Evolutionary conservation across 2,329 filamentous ascomycete genomes (phyloP), one percentile per base, ranked within the genome.

Genomic region (Penicillium sp.): DNA sequence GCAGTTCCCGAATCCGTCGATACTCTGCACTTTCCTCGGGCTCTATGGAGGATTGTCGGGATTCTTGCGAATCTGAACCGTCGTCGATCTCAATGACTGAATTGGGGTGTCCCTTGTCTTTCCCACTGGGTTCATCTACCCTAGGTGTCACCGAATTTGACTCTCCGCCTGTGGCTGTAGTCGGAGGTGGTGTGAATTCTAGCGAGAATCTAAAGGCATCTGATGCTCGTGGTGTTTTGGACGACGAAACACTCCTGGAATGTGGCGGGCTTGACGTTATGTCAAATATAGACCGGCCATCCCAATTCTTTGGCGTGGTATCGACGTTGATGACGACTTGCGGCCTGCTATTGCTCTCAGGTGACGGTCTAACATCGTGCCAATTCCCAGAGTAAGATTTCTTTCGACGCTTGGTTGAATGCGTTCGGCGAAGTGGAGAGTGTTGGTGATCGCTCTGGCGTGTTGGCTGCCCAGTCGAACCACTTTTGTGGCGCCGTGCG

Each of bases 221-320:
- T 22, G 63, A 59, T 19, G 50, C 60, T 18, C 60, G 56, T 33
- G 63, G 69, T 14, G 59, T 62, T 22, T 59, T 60, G 40, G 50
- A 55, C 2, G 75, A 74, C 18, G 73, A 73, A 1, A 62, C 58
- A 56, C 68, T 74, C 4, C 70, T 72, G 35, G 78, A 77, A 18
- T 67, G 68, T 35, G 78, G 77, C 16, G 79, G 77, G 24, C 78
- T 81, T 33, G 67, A 70, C 6, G 70, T 70, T 24, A 77, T 60
- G 58, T 79, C 71, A 44, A 72, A 74, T 4, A 73, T 57, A 31
- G 64, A 66, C 6, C 31, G n/a, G 5, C 31, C 53, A 6, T 46
- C 27, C 18, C 27, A 40, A 19, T 47, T 22, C 50, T 27, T 56
- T 10, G 65, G 51, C 18, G 62, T 59, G n/a, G 60, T 58, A 27